Evolutionary conservation across 2,329 filamentous ascomycete species (phyloP).

Genomic region (Stemphylium vesicarium): DNA sequence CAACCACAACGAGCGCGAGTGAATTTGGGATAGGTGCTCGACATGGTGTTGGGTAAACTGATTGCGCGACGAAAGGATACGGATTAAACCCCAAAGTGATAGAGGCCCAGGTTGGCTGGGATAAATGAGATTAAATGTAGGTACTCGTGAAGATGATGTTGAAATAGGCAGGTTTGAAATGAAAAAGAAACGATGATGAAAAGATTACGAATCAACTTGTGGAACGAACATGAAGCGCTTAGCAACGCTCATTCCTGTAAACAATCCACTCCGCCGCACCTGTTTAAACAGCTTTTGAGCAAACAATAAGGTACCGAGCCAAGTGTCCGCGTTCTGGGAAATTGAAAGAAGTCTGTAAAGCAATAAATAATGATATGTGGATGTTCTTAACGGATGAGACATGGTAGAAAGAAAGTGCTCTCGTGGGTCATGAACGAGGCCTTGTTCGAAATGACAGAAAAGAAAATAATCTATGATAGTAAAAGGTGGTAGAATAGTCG

Average conservation of each 20-base stretch:
- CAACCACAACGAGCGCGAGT: not conserved
- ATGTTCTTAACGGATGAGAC: not conserved
- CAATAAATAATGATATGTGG: not conserved
- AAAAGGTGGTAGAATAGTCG: not conserved
- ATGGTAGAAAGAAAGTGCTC: not conserved
- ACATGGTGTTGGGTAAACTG: not conserved
- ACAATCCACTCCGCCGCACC: not conserved
- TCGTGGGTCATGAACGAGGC: slow-evolving; percentile 1
- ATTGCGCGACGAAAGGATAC: not conserved
- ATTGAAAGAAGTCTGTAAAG: not conserved
- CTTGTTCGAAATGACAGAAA: not conserved
- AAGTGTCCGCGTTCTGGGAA: not conserved
- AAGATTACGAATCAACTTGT: not conserved
- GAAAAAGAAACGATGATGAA: not conserved
- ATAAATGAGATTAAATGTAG: not conserved
- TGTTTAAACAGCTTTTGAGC: not conserved
- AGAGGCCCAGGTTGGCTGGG: not conserved
- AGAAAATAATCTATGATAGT: not conserved
- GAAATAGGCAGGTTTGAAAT: not conserved
- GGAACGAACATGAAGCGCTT: not conserved
- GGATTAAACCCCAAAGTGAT: not conserved
- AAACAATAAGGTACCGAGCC: not conserved
- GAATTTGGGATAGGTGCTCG: not conserved
- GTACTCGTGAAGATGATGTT: not conserved
- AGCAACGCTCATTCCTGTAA: not conserved